Evolutionary conservation across 805 yeast genomes (phyloP).

Genomic region (Suhomyces sp.): DNA sequence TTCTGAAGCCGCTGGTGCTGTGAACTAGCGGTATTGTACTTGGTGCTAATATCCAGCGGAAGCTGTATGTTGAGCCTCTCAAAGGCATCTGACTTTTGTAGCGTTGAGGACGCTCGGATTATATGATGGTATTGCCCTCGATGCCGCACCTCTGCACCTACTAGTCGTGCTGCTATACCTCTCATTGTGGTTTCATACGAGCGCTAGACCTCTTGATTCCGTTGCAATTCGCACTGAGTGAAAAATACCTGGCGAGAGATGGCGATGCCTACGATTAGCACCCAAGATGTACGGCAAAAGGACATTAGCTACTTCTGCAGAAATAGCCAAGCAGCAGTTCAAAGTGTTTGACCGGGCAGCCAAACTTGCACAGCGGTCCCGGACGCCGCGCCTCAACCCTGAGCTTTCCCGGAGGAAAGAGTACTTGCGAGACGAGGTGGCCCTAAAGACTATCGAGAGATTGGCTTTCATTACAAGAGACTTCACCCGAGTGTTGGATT

Average conservation of each 20-base stretch:
- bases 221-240: neutral
- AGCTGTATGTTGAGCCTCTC: neutral
- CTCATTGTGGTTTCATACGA: neutral
- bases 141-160: neutral
- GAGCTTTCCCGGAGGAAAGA: conserved; percentile 56
- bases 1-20: conserved; percentile 3
- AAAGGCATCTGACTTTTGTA: neutral
- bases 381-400: conserved; percentile 46
- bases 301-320: conserved; percentile 26
- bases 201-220: too few species aligned
- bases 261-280: neutral
- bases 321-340: conserved; percentile 26
- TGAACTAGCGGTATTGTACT: neutral
- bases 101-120: neutral
- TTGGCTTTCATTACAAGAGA: conserved; percentile 67
- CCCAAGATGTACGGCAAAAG: conserved; percentile 9
- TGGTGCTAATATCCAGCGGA: neutral
- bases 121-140: neutral
- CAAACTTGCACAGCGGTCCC: conserved; percentile 58
- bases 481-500: conserved; percentile 60
- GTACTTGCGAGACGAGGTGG: conserved; percentile 72
- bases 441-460: conserved; percentile 69
- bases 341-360: conserved; percentile 58
- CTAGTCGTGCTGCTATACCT: neutral
- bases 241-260: neutral